Conservation (phyloP, 257 asterid genomes). For the Lavandula angustifolia region DNA sequence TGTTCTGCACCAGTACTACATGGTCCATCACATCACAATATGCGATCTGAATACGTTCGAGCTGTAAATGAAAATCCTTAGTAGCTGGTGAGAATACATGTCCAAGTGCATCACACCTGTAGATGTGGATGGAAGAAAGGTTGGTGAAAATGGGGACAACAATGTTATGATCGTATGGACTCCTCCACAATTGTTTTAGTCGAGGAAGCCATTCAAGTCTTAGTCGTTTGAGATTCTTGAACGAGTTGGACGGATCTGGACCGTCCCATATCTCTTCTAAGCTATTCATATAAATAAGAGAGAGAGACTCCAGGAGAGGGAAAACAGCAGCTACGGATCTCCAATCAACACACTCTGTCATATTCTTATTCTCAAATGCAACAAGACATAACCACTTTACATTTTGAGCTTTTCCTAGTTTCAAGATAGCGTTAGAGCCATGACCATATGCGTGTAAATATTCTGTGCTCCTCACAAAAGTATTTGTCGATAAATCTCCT, state of each 20-base stretch:
- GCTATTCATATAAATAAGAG: neutral
- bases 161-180: too few species aligned
- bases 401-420: too few species aligned
- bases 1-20: neutral
- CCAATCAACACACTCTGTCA: too few species aligned
- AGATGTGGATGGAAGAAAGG: neutral
- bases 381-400: too few species aligned
- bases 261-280: constrained; percentile 1
- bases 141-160: neutral
- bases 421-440: too few species aligned
- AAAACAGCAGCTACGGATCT: neutral
- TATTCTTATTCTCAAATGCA: too few species aligned
- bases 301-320: neutral
- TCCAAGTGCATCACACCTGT: neutral
- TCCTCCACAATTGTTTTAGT: neutral
- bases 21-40: neutral
- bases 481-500: too few species aligned
- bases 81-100: neutral
- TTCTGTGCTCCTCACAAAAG: too few species aligned
- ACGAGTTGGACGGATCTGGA: neutral
- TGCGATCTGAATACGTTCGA: neutral
- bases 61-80: neutral
- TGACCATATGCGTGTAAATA: too few species aligned
- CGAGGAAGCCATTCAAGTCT: neutral
- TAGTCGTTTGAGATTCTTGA: neutral